Base-by-base conservation (phyloP, 2,329 filamentous ascomycete genomes). In the Orbilia oligospora region DNA sequence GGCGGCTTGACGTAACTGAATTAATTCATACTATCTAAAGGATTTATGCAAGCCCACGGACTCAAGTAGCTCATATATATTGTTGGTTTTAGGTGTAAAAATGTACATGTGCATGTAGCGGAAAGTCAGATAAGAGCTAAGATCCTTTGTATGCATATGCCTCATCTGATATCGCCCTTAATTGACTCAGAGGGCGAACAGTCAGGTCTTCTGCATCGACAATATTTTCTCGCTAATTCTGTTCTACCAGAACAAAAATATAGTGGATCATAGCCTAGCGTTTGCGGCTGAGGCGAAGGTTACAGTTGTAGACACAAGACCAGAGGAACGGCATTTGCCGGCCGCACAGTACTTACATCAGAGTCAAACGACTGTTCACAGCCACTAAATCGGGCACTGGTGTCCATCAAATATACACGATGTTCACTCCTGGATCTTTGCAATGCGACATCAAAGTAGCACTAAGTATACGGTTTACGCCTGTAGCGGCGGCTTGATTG, bases 1-100 rank as follows among this genome's bases (percentile, higher is more conserved):
- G 20, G 18, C 55, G 33, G 61, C 41, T 67, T 73, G 70, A 67
- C 70, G 70, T 67, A 73, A 67, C 56, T n/a, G n/a, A n/a, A n/a
- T 10, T n/a, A 24, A 55, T 20, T 20, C 24, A 10, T n/a, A 56
- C 2, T 16, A 12, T 24, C 20, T 36, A 30, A 61, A 61, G 56
- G 56, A 61, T 61, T 36, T 36, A 61, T 61, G 36, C 36, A 44
- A 18, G 27, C 33, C 27, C 56, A 61, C 12, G 44, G 44, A 41
- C 38, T 41, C 38, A 41, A 6, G 5, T 14, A 22, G 44, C 9
- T 48, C 4, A 48, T 22, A 9, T 38, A 58, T 22, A 9, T 20
- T 55, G 16, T 1, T 16, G 27, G 27, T 30, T n/a, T 30, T 30
- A 30, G 6, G 6, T 30, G 27, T 30, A 30, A 3, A 3, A 30